A percentile compares a stretch with the other conserved stretches of the same genome.
These are phyloP conservation scores for Ophiobolus disseminans DNA, from an alignment of 2,329 filamentous ascomycete genomes.

Conservation along the genomic window DNA sequence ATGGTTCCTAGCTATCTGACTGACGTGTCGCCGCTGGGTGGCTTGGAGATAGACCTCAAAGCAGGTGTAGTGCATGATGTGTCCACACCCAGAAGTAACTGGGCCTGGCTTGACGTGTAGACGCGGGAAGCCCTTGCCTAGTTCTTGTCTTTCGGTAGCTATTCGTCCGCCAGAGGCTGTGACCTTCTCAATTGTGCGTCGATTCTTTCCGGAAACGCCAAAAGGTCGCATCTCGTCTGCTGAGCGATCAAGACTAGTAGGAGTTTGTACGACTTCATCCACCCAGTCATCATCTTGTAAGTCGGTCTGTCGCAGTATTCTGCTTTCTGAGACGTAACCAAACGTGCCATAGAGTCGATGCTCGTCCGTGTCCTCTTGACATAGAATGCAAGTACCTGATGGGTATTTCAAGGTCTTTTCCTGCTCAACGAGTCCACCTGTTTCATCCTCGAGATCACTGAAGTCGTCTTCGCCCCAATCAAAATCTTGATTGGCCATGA, in stretches of 20 bases:
- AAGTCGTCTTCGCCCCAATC: conserved; percentile 90
- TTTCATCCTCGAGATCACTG: conserved; percentile 72
- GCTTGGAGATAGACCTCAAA: conserved; percentile 92
- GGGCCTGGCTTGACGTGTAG: conserved; percentile 73
- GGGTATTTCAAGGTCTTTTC: conserved; percentile 89
- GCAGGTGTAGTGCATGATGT: conserved; percentile 98
- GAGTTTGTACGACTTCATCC: conserved; percentile 79
- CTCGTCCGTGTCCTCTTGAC: conserved; percentile 94
- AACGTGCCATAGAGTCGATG: conserved; percentile 91
- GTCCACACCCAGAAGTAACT: conserved; percentile 89
- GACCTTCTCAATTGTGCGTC: conserved; percentile 76
- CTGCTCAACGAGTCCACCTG: conserved; percentile 64
- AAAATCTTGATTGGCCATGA: conserved; percentile 85
- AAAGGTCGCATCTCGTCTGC: conserved; percentile 86
- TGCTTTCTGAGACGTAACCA: conserved; percentile 84
- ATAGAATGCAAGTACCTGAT: conserved; percentile 90
- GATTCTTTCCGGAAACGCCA: conserved; percentile 88
- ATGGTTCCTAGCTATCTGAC: conserved; percentile 93
- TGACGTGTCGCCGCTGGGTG: conserved; percentile 80
- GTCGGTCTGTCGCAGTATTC: conserved; percentile 85
- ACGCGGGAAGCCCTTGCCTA: conserved; percentile 88
- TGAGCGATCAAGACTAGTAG: conserved; percentile 81
- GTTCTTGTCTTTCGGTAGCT: conserved; percentile 75
- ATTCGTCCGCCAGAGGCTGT: conserved; percentile 75
- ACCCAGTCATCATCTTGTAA: conserved; percentile 83